phyloP scores from a whole-genome alignment of 371 early-diverging fungal species.

The Smittium mucronatum region DNA sequence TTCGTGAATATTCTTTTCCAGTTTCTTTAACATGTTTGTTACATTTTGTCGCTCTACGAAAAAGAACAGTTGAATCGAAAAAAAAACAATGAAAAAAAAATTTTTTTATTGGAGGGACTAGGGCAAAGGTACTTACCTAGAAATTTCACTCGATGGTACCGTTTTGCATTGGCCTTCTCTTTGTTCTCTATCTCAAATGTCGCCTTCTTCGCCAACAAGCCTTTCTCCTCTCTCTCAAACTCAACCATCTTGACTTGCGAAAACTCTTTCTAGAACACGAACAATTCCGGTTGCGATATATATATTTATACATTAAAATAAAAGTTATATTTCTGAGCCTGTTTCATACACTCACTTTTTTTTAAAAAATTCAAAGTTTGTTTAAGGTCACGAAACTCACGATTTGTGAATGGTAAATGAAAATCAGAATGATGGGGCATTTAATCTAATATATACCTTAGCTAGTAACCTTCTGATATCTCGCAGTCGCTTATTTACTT shows the following conservation, averaged over 20 bases:
- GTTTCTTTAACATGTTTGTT: slow-evolving; percentile 9
- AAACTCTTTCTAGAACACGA: slow-evolving; percentile 1
- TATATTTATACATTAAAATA: too few relatives aligned
- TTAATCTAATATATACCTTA: not conserved
- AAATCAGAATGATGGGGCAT: not conserved
- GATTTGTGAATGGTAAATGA: not conserved
- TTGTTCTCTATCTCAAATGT: slow-evolving; percentile 2
- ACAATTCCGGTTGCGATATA: not conserved
- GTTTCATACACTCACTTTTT: too few relatives aligned
- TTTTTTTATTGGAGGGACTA: not conserved
- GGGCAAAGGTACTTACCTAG: slow-evolving; percentile 6
- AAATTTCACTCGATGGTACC: slow-evolving; percentile 14
- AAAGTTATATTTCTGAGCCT: too few relatives aligned
- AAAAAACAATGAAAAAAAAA: slow-evolving; percentile 4
- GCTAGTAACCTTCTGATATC: slow-evolving; percentile 13
- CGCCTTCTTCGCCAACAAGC: not conserved
- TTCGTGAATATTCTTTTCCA: slow-evolving; percentile 6
- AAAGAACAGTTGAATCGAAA: not conserved
- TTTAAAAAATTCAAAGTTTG: not conserved
- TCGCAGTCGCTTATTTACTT: slow-evolving; percentile 15
- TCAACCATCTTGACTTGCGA: slow-evolving; percentile 1
- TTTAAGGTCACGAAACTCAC: not conserved
- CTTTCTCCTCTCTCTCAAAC: slow-evolving; percentile 10
- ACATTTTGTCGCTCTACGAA: slow-evolving; percentile 9
- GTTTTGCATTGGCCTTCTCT: slow-evolving; percentile 8